phyloP scores from a whole-genome alignment of 768 basidiomycete species.

The Trametes coccinea region DNA sequence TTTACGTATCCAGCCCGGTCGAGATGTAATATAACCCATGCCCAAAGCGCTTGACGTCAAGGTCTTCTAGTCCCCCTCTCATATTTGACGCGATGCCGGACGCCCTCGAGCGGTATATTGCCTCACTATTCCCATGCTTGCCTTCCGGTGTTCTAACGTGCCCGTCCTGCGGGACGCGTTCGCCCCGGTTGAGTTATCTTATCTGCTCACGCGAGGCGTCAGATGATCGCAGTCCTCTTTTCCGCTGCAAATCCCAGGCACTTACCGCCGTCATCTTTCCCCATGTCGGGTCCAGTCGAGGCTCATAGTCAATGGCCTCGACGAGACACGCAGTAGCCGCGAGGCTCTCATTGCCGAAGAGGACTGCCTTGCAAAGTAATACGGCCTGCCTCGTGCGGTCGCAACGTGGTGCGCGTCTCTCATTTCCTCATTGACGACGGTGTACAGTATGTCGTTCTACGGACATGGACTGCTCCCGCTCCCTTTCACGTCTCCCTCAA shows the following conservation, averaged over 20 bases:
- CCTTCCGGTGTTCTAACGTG: slow-evolving; percentile 18
- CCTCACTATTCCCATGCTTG: slow-evolving; percentile 7
- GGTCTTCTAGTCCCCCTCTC: slow-evolving; percentile 9
- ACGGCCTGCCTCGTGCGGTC: slow-evolving; percentile 1
- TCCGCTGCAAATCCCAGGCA: slow-evolving; percentile 13
- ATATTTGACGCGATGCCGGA: not conserved
- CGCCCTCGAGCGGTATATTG: slow-evolving; percentile 8
- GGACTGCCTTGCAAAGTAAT: not conserved
- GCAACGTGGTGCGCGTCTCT: not conserved
- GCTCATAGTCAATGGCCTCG: not conserved
- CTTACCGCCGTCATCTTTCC: not conserved
- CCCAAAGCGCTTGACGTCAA: slow-evolving; percentile 17
- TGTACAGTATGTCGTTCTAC: not conserved
- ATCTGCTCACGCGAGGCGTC: slow-evolving; percentile 15
- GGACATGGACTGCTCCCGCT: slow-evolving; percentile 2
- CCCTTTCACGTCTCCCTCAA: not conserved
- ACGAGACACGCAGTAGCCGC: slow-evolving; percentile 8
- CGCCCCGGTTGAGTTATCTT: slow-evolving; percentile 8
- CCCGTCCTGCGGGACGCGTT: not conserved
- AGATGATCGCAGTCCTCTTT: slow-evolving; percentile 13
- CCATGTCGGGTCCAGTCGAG: not conserved
- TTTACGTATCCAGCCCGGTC: slow-evolving; percentile 16
- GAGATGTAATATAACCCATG: slow-evolving; percentile 4
- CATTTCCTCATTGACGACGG: not conserved
- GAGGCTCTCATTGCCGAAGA: slow-evolving; percentile 9